Percentiles rank a stretch among this genome's conserved stretches.
phyloP scores from a whole-genome alignment of 2,329 filamentous ascomycete genomes.

The Plenodomus biglobosus region DNA sequence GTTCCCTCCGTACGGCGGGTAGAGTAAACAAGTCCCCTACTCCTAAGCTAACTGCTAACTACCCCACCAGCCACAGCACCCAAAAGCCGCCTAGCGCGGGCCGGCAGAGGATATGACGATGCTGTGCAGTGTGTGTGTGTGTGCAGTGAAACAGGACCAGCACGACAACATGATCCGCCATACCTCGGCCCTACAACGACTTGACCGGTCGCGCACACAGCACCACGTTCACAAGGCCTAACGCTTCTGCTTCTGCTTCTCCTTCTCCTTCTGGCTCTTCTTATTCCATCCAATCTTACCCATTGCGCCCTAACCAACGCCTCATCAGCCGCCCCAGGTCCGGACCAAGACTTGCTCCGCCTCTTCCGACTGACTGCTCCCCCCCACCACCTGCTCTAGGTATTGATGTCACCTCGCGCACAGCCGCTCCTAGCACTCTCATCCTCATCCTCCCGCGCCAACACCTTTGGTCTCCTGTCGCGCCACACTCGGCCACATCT shows the following conservation, averaged over 20 bases:
- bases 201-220: not conserved
- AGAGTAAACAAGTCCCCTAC: too few relatives aligned
- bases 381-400: constrained; percentile 4
- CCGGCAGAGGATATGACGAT: not conserved
- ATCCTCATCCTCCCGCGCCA: constrained; percentile 8
- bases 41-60: too few relatives aligned
- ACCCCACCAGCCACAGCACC: too few relatives aligned
- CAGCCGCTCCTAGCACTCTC: constrained; percentile 19
- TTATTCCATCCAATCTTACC: not conserved
- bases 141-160: too few relatives aligned
- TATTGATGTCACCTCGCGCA: constrained; percentile 30
- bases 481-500: not conserved
- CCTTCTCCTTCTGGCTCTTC: too few relatives aligned
- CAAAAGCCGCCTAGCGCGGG: too few relatives aligned
- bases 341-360: not conserved
- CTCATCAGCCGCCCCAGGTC: not conserved
- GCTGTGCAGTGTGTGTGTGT: not conserved
- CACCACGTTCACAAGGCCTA: not conserved
- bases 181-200: not conserved
- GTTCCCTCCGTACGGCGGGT: too few relatives aligned
- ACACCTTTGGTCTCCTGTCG: constrained; percentile 13
- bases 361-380: not conserved
- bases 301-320: not conserved
- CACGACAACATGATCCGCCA: too few relatives aligned
- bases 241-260: too few relatives aligned